Percentiles rank a stretch among this genome's conserved stretches.
phyloP scores from a whole-genome alignment of 2,329 filamentous ascomycete species.

The Lasiodiplodia citricola region DNA sequence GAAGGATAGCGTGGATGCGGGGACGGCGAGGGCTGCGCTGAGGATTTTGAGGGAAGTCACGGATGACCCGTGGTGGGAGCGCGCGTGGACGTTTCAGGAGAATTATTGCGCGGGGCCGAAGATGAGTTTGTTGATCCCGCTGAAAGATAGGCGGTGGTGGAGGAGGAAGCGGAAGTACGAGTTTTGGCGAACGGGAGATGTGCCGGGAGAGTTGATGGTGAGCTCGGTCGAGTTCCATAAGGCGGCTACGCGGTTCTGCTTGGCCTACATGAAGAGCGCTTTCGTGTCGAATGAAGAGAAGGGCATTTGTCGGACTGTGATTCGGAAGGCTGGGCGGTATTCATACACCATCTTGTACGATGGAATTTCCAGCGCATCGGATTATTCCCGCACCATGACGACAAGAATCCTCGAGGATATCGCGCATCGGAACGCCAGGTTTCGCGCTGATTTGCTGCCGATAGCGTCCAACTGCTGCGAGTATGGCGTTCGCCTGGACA shows the following conservation, averaged over 20 bases:
- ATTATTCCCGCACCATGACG: conserved; percentile 24
- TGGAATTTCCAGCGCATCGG: background rate
- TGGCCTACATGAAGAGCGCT: conserved; percentile 8
- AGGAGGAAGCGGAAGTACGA: background rate
- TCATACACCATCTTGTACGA: conserved; percentile 24
- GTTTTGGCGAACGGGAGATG: background rate
- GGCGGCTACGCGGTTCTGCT: conserved; percentile 24
- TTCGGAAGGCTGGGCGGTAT: conserved; percentile 5
- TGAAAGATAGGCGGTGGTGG: background rate
- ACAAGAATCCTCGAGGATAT: conserved; percentile 26
- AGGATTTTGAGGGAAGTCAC: conserved; percentile 16
- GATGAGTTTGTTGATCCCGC: conserved; percentile 26
- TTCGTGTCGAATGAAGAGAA: background rate
- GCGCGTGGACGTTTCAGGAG: conserved; percentile 30
- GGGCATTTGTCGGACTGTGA: background rate
- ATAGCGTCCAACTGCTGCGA: conserved; percentile 29
- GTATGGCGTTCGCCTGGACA: conserved; percentile 26
- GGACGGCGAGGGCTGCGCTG: background rate
- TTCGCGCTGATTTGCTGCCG: conserved; percentile 25
- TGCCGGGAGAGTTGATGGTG: conserved; percentile 20
- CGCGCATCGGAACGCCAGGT: conserved; percentile 21
- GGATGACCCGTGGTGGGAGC: conserved; percentile 28
- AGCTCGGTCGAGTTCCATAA: conserved; percentile 24
- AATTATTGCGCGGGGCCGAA: conserved; percentile 27
- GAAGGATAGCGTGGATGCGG: conserved; percentile 1